Evolutionary conservation across 495 filamentous ascomycete species (phyloP).

Genomic region (Chaetomium tenue): DNA sequence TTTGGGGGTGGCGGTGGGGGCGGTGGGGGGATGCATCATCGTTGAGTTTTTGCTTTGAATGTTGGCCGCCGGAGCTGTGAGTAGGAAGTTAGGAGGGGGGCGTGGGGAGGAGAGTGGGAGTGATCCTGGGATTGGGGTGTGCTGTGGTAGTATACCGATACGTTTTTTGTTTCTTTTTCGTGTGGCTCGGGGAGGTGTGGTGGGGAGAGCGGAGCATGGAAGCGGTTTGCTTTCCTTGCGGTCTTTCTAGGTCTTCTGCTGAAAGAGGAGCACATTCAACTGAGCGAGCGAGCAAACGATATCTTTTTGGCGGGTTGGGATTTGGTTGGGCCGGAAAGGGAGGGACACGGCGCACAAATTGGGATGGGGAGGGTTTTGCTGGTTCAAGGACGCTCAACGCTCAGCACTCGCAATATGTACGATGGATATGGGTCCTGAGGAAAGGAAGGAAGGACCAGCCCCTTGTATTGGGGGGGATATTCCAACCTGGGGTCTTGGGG

Average conservation of each 20-base stretch:
- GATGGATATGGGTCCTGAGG: not conserved
- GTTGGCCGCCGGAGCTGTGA: not conserved
- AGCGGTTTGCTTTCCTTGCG: not conserved
- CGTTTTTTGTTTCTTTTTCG: not conserved
- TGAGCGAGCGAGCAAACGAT: not conserved
- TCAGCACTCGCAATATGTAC: not conserved
- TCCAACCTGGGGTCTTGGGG: not conserved
- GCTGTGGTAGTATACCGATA: not conserved
- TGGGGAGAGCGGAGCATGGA: not conserved
- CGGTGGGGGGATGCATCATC: conserved; percentile 32
- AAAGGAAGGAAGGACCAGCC: not conserved
- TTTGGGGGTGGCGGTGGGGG: conserved; percentile 38
- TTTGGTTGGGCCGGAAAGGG: not conserved
- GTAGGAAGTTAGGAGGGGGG: not conserved
- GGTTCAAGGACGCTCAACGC: conserved; percentile 12
- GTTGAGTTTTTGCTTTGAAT: not conserved
- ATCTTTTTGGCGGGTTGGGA: not conserved
- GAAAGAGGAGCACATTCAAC: not conserved
- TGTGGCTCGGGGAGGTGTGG: not conserved
- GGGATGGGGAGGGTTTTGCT: not conserved
- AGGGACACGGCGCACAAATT: not conserved
- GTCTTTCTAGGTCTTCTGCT: not conserved
- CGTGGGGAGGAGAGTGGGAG: not conserved
- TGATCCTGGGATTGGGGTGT: not conserved
- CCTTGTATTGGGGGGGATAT: not conserved